These are phyloP conservation scores for Entomortierella beljakovae DNA, from an alignment of 192 early-diverging fungal species.

Conservation along the genomic window DNA sequence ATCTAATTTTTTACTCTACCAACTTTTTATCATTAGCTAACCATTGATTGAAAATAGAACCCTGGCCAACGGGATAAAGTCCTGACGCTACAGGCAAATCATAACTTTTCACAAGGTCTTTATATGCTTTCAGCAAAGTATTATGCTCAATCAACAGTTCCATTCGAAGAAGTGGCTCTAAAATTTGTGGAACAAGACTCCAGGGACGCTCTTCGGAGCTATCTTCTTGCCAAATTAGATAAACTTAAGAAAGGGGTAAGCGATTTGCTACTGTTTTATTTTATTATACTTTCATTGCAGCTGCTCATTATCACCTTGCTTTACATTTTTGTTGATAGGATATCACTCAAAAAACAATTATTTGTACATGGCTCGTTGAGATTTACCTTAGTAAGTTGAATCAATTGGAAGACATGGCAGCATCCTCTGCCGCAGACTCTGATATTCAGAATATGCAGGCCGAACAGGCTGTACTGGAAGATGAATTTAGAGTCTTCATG, in stretches of 20 bases:
- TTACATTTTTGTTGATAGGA: conserved; percentile 59
- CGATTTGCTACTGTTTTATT: background rate
- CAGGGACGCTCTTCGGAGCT: conserved; percentile 79
- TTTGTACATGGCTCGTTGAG: conserved; percentile 92
- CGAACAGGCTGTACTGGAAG: conserved; percentile 69
- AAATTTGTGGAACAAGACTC: conserved; percentile 84
- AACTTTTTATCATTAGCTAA: background rate
- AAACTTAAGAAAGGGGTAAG: conserved; percentile 72
- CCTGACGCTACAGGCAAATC: conserved; percentile 86
- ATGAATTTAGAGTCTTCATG: conserved; percentile 81
- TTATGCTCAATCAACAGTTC: conserved; percentile 83
- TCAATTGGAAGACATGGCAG: conserved; percentile 64
- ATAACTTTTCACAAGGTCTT: conserved; percentile 80
- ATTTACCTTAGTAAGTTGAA: conserved; percentile 86
- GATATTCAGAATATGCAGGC: conserved; percentile 61
- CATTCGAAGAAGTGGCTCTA: conserved; percentile 94
- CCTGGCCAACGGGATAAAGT: conserved; percentile 83
- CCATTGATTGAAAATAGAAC: conserved; percentile 54
- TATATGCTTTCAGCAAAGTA: conserved; percentile 85
- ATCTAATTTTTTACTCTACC: too few relatives aligned
- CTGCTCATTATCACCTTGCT: background rate
- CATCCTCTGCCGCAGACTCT: conserved; percentile 56
- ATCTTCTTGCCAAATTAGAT: conserved; percentile 80
- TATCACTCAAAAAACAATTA: conserved; percentile 80
- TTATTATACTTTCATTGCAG: background rate